A percentile compares a stretch with the other conserved stretches of the same genome.
phyloP scores from a whole-genome alignment of 75 land plant genomes.

The Ceratopteris richardii region DNA sequence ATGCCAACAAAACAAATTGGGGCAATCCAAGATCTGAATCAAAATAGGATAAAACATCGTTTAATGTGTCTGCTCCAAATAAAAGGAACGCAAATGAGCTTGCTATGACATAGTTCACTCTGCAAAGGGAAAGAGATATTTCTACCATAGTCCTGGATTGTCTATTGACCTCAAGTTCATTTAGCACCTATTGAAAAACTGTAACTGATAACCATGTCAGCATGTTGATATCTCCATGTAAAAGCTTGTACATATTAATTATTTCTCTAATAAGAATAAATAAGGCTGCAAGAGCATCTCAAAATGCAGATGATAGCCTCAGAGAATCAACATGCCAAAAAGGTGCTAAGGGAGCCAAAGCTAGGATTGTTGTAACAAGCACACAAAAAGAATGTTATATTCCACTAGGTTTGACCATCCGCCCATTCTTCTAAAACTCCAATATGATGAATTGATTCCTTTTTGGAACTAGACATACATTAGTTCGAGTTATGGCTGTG shows the following conservation, averaged over 20 bases:
- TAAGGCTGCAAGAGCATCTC: constrained; percentile 78
- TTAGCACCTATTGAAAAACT: constrained; percentile 70
- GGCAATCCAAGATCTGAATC: constrained; percentile 77
- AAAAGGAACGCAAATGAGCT: constrained; percentile 77
- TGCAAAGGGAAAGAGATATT: constrained; percentile 53
- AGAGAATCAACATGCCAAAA: no score
- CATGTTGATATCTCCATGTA: constrained; percentile 37
- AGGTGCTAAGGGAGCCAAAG: no score
- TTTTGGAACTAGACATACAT: no score
- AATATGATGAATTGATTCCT: no score
- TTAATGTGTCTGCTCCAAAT: constrained; percentile 64
- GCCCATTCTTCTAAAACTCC: no score
- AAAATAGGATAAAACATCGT: constrained; percentile 86
- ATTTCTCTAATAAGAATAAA: constrained; percentile 68
- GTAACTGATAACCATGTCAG: constrained; percentile 68
- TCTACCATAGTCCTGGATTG: constrained; percentile 46
- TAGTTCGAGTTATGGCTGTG: no score
- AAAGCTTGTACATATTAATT: constrained; percentile 49
- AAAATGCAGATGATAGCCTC: constrained; percentile 71
- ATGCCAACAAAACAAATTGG: constrained; percentile 44
- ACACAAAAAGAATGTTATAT: no score
- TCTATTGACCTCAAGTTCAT: constrained; percentile 59
- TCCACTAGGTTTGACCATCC: no score
- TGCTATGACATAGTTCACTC: constrained; percentile 59
- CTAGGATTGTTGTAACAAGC: no score